phyloP scores from a whole-genome alignment of 2,329 filamentous ascomycete genomes.

The Lachnellula hyalina region DNA sequence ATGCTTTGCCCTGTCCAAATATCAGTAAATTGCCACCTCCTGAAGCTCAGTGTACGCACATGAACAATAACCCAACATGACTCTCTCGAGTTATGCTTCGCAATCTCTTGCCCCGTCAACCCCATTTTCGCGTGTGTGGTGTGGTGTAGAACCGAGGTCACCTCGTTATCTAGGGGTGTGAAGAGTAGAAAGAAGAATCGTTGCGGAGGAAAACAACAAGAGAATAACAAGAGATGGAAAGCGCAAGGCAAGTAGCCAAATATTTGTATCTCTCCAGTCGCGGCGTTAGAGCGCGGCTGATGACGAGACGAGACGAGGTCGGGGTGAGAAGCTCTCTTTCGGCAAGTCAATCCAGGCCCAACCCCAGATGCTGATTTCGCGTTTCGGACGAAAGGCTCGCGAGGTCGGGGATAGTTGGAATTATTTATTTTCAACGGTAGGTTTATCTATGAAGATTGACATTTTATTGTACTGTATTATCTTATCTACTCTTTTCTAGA shows the following conservation, averaged over 20 bases:
- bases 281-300: neutral
- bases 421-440: no score
- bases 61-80: conserved; percentile 92
- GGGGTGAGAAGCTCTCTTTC: neutral
- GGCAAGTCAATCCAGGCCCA: neutral
- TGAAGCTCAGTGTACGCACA: conserved; percentile 36
- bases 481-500: no score
- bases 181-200: neutral
- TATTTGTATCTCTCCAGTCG: neutral
- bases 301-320: neutral
- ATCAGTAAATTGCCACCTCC: conserved; percentile 13
- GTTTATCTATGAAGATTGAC: no score
- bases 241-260: neutral
- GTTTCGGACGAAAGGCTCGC: neutral
- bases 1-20: conserved; percentile 61
- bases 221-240: neutral
- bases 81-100: conserved; percentile 71
- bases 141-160: conserved; percentile 8
- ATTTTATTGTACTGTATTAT: no score
- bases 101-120: conserved; percentile 52
- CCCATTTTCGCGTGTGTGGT: conserved; percentile 20
- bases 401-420: neutral
- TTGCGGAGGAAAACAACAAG: neutral
- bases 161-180: neutral
- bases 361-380: neutral